These are phyloP conservation scores for Mycena sanguinolenta DNA, from an alignment of 768 basidiomycete species.

Conservation along the genomic window DNA sequence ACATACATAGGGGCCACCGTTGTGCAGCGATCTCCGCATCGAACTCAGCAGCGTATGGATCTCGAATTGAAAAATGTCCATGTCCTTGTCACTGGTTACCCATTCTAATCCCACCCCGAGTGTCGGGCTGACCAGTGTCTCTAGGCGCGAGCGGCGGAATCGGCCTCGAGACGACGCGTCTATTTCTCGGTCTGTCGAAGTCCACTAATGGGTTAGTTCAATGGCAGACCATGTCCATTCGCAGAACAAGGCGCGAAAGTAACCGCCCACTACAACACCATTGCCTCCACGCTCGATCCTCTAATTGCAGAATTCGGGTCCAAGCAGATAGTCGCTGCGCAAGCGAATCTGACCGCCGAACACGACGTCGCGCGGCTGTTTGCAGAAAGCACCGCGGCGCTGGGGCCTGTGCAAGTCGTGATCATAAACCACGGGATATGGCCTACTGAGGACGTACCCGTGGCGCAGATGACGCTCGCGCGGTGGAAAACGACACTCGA, in stretches of 20 bases:
- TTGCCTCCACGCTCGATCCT: constrained; percentile 54
- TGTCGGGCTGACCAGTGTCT: not conserved
- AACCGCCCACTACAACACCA: constrained; percentile 79
- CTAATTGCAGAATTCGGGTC: constrained; percentile 55
- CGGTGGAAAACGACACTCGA: constrained; percentile 75
- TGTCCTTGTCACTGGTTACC: constrained; percentile 75
- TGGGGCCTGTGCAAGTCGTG: constrained; percentile 67
- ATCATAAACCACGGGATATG: constrained; percentile 75
- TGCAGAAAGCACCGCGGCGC: constrained; percentile 51
- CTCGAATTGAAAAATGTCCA: constrained; percentile 71
- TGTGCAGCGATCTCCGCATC: no score
- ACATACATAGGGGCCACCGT: no score
- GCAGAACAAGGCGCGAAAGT: constrained; percentile 81
- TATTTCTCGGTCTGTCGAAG: constrained; percentile 64
- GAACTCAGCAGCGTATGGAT: constrained; percentile 53
- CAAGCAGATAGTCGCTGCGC: constrained; percentile 52
- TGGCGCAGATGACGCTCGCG: constrained; percentile 70
- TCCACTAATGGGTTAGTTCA: not conserved
- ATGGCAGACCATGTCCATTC: no score
- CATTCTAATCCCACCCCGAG: not conserved
- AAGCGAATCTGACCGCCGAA: constrained; percentile 74
- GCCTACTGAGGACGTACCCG: constrained; percentile 57
- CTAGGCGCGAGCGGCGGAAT: constrained; percentile 84
- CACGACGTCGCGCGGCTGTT: constrained; percentile 66
- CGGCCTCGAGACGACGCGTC: constrained; percentile 70